Percentiles rank a stretch among this genome's conserved stretches.
phyloP scores from a whole-genome alignment of 352 stramenopile species.

The Phytophthora pluvialis region DNA sequence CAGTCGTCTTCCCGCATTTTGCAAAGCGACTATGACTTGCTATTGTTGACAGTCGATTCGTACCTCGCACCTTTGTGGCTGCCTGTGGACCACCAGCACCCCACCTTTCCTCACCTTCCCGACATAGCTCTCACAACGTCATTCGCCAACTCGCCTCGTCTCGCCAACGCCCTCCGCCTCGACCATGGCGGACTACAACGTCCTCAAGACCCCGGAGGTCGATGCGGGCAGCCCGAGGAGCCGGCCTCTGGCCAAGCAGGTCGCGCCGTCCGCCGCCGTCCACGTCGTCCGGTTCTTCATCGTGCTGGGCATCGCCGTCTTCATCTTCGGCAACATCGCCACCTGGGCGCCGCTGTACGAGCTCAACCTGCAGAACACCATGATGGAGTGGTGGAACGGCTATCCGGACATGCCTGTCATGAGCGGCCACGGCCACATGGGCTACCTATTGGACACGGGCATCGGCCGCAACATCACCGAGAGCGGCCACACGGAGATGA shows the following conservation, averaged over 20 bases:
- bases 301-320: slow-evolving; percentile 42
- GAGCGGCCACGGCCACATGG: slow-evolving; percentile 40
- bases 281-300: slow-evolving; percentile 45
- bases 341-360: slow-evolving; percentile 63
- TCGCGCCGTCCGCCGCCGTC: slow-evolving; percentile 21
- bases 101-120: not conserved
- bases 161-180: not conserved
- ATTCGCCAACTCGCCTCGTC: slow-evolving; percentile 27
- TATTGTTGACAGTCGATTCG: not conserved
- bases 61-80: slow-evolving; percentile 13
- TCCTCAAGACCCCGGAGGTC: slow-evolving; percentile 38
- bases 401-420: slow-evolving; percentile 47
- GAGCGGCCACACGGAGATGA: slow-evolving; percentile 71
- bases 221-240: slow-evolving; percentile 13
- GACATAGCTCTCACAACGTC: slow-evolving; percentile 8
- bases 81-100: slow-evolving; percentile 28
- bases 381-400: slow-evolving; percentile 67
- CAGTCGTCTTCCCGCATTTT: slow-evolving; percentile 3
- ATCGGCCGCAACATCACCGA: slow-evolving; percentile 57
- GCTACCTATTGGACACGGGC: slow-evolving; percentile 55
- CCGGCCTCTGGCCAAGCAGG: not conserved
- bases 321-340: slow-evolving; percentile 71
- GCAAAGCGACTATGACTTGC: not conserved
- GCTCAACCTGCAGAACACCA: slow-evolving; percentile 55
- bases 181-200: slow-evolving; percentile 37